Base-by-base conservation (phyloP, 1,139 yeast genomes). In the Spencermartinsiella ligniputridi region DNA sequence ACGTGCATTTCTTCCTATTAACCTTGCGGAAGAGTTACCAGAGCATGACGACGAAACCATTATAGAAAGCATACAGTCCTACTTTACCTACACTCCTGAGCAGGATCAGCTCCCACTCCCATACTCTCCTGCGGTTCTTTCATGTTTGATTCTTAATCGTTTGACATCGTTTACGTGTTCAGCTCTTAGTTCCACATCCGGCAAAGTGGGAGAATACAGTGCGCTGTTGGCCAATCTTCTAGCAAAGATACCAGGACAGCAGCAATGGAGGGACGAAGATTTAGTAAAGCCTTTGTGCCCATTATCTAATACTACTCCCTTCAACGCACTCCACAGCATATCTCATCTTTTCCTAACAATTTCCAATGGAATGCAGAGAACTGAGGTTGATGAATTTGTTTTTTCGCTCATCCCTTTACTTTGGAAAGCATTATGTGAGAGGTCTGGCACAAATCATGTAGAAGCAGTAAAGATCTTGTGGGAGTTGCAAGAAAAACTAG, bases 381-480 rank as follows among this genome's bases (percentile, higher is more conserved):
- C 47, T 5, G 62, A 60, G 39, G 44, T 49, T 4, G 58, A 57
- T 37, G 37, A 40, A 19, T 57, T 56, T 40, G 47, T 57, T 9
- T 42, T 40, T 27, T 30, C 40, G 6, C 33, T 45, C 17, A 38
- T 48, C 18, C 33, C 32, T 27, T 35, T 39, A 13, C 16, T 52
- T 25, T 55, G 54, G 46, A 25, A 18, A 6, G 39, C 44, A 30
- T 42, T 52, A 8, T 17, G 46, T 1, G 21, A 37, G 6, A 39
- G 33, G n/a, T 67, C 72, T 17, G 79, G 81, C 2, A 68, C 66
- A 37, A 71, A 69, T 47, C 88, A 82, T 54, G 83, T 81, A 1
- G 90, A 83, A 54, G 69, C 80, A 0, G 85, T 80, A 1, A 74
- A 71, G 41, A 63, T 63, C n/a, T 45, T 70, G 1, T 68, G 72